Conservation (phyloP, 2,329 filamentous ascomycete genomes). For the Cytospora schulzeri region DNA sequence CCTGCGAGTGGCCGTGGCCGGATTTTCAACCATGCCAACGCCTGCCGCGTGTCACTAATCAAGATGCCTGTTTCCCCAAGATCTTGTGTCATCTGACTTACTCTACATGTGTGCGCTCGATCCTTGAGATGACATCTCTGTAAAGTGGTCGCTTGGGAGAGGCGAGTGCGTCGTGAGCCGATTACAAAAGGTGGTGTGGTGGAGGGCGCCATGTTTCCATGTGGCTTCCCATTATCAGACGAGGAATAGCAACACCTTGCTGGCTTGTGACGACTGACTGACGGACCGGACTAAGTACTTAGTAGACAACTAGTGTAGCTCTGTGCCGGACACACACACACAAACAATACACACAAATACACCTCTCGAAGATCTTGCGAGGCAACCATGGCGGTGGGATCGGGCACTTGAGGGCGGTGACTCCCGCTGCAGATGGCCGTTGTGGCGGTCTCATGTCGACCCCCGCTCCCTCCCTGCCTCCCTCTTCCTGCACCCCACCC, state of each 20-base stretch:
- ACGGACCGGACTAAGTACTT: neutral
- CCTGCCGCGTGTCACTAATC: neutral
- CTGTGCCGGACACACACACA: neutral
- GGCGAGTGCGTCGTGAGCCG: neutral
- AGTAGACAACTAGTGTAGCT: neutral
- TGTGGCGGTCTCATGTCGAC: constrained; percentile 24
- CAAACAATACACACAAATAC: too few species aligned
- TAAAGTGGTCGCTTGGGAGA: neutral
- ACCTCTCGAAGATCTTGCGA: neutral
- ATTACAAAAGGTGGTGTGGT: neutral
- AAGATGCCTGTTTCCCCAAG: neutral
- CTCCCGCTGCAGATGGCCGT: constrained; percentile 18
- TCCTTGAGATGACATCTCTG: neutral
- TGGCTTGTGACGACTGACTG: neutral
- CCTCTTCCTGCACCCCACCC: neutral
- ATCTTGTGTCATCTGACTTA: neutral
- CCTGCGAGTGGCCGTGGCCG: neutral
- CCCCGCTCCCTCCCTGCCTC: neutral
- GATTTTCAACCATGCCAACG: neutral
- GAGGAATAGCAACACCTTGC: neutral
- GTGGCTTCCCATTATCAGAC: neutral
- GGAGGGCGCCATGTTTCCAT: neutral
- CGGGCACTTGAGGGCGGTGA: neutral
- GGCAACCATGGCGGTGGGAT: neutral
- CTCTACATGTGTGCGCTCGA: neutral